These are phyloP conservation scores for Trametes elegans DNA, from an alignment of 768 basidiomycete genomes.

Conservation along the genomic window DNA sequence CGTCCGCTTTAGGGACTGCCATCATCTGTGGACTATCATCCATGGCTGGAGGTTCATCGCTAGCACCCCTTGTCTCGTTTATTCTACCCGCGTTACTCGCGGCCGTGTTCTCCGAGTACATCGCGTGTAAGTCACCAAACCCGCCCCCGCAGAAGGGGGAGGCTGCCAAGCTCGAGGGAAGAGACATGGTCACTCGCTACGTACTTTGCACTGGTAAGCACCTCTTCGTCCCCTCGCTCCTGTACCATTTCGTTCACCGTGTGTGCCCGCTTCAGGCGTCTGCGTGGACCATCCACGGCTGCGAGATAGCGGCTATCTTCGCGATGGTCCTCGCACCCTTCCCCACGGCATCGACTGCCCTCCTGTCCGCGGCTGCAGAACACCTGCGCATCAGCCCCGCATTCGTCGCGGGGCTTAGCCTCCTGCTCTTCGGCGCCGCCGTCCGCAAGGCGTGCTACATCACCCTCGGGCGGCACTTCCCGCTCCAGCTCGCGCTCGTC, in stretches of 20 bases:
- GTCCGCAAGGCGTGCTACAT: slow-evolving; percentile 6
- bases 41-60: too few species aligned
- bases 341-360: not conserved
- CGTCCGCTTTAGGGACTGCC: too few species aligned
- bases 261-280: not conserved
- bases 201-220: not conserved
- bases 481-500: slow-evolving; percentile 18
- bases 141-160: not conserved
- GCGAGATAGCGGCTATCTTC: not conserved
- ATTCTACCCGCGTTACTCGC: too few species aligned
- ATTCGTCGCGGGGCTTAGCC: not conserved
- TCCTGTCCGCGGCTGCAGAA: not conserved
- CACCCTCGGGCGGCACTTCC: slow-evolving; percentile 19
- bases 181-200: not conserved
- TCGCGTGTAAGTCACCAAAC: not conserved
- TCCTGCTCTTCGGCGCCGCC: not conserved
- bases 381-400: not conserved
- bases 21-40: too few species aligned
- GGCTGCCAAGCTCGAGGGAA: not conserved
- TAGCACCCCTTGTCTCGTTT: too few species aligned
- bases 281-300: not conserved
- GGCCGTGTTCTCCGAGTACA: not conserved
- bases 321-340: not conserved
- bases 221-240: not conserved
- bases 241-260: too few species aligned